These are phyloP conservation scores for Aquilaria sinensis DNA, from an alignment of 345 rosid species.

Conservation along the genomic window DNA sequence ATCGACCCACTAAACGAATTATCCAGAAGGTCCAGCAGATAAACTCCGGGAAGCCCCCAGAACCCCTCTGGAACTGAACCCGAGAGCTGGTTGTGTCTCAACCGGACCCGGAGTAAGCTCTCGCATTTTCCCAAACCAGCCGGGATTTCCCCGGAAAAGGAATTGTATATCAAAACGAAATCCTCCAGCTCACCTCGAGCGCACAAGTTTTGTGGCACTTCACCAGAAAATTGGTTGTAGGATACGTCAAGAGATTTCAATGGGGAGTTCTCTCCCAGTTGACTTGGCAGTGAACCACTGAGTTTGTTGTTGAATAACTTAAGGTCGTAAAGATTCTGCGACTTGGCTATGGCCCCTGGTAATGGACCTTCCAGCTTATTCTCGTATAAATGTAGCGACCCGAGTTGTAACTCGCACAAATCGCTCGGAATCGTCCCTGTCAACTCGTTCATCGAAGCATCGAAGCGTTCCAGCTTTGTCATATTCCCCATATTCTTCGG, in stretches of 20 bases:
- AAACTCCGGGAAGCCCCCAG: constrained; percentile 70
- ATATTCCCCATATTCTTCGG: constrained; percentile 42
- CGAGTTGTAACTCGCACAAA: constrained; percentile 50
- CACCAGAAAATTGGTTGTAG: constrained; percentile 53
- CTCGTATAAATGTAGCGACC: constrained; percentile 55
- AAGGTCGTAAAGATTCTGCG: constrained; percentile 53
- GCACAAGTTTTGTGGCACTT: constrained; percentile 58
- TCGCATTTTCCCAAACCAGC: constrained; percentile 44
- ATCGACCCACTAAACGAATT: constrained; percentile 58
- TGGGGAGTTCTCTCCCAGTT: constrained; percentile 59
- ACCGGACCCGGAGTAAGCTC: constrained; percentile 61
- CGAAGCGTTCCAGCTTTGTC: constrained; percentile 45
- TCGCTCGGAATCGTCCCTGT: constrained; percentile 57
- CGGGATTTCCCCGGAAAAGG: constrained; percentile 69
- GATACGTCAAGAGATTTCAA: constrained; percentile 52
- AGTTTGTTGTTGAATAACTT: constrained; percentile 67
- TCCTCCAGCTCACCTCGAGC: constrained; percentile 40
- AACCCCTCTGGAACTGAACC: constrained; percentile 54
- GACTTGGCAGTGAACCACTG: constrained; percentile 52
- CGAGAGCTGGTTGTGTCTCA: constrained; percentile 46
- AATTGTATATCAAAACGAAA: constrained; percentile 55
- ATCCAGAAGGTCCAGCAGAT: constrained; percentile 54
- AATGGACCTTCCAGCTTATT: constrained; percentile 62
- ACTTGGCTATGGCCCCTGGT: constrained; percentile 56
- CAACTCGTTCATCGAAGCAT: constrained; percentile 60